Evolutionary conservation across 306 rosid species (phyloP).

Genomic region (Hippophae gyantsensis): DNA sequence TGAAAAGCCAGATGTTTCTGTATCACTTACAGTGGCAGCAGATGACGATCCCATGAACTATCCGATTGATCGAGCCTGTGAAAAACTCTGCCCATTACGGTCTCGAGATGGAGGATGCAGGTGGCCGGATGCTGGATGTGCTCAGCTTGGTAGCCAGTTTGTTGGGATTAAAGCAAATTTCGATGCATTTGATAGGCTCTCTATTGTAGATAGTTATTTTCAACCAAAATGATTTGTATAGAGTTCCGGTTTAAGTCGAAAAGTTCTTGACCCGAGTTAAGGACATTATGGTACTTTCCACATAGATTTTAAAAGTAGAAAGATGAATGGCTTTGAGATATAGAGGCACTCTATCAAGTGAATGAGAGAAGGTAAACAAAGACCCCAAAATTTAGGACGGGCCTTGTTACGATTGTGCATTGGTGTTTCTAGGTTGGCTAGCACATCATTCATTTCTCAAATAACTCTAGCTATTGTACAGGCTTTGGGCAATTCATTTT

Average conservation of each 20-base stretch:
- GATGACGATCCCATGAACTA: slow-evolving; percentile 31
- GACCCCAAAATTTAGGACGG: slow-evolving; percentile 28
- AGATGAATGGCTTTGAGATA: slow-evolving; percentile 3
- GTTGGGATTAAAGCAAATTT: slow-evolving; percentile 84
- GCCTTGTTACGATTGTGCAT: slow-evolving; percentile 24
- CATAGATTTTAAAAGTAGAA: background rate
- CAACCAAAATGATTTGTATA: slow-evolving; percentile 33
- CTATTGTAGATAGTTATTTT: slow-evolving; percentile 74
- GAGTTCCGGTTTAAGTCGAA: slow-evolving; percentile 8
- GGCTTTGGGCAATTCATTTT: background rate
- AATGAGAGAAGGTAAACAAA: slow-evolving; percentile 11
- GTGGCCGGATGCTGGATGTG: slow-evolving; percentile 90
- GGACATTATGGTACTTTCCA: background rate
- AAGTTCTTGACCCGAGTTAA: background rate
- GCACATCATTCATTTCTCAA: slow-evolving; percentile 21
- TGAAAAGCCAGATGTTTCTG: slow-evolving; percentile 40
- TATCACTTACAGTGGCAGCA: slow-evolving; percentile 32
- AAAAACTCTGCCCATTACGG: slow-evolving; percentile 63
- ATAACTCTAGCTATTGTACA: slow-evolving; percentile 28
- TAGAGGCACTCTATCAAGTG: background rate
- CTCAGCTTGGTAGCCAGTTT: slow-evolving; percentile 76
- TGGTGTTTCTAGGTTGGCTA: slow-evolving; percentile 14
- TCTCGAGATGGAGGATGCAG: slow-evolving; percentile 66
- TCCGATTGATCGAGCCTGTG: slow-evolving; percentile 48
- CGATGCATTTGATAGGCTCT: slow-evolving; percentile 81